Evolutionary conservation across 768 basidiomycete genomes (phyloP), one percentile per base, ranked within the genome.

Genomic region (Leccinellum albellum): DNA sequence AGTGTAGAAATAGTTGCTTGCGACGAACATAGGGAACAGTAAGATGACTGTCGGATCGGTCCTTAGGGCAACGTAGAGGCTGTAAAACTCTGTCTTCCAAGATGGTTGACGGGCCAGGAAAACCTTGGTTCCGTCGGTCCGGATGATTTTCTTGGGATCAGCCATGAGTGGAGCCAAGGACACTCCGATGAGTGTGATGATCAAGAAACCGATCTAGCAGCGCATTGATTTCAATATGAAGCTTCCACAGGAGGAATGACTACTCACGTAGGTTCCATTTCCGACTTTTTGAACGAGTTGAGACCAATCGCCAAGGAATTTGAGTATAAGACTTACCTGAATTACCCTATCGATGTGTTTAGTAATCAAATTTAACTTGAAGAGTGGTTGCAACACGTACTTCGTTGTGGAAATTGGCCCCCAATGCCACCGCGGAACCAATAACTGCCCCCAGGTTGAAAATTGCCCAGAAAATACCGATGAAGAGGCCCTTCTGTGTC

Each of bases 1-100:
- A 3, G 89, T 86, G 66, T 91, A 91, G 73, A 91, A 91, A 82
- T 87, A 91, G 69, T 91, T 91, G 42, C 85, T 87, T 8, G 87
- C 83, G 54, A 91, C 83, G 72, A 92, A 91, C 86, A 92, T 88
- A 13, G 91, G 91, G 76, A 93, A 89, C 20, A 92, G 79, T 4
- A 90, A 73, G 15, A 91, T 58, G 63, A 94, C 83, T 73, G 79
- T 76, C 0, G 88, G 88, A 64, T 93, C 91, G 13, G 81, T 85
- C 55, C 74, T 79, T 45, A 94, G 75, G 3, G 87, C 82, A 47
- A 86, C 62, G 73, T 80, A 90, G 21, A 93, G 79, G 12, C 86
- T 85, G 58, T 78, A 77, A 52, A 93, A 74, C 68, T 93, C 91
- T 20, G 79, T 78, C 66, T 82, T 88, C 89, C 90, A 92, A 3